phyloP scores from a whole-genome alignment of 345 rosid species.

The Camelina hispida region DNA sequence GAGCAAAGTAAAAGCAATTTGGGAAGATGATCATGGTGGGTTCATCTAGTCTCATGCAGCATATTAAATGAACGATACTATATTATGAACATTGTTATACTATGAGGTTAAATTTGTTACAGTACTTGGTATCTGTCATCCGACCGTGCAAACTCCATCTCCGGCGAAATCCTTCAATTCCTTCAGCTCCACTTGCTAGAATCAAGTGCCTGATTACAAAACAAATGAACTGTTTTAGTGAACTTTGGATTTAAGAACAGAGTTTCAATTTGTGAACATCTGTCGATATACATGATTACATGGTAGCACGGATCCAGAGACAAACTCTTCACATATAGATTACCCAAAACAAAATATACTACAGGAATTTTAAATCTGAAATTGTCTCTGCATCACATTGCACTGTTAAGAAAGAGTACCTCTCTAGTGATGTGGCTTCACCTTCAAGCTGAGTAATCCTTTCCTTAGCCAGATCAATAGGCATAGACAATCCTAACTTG shows the following conservation, averaged over 20 bases:
- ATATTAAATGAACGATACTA: background rate
- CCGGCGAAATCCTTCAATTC: slow-evolving; percentile 85
- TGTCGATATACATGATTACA: background rate
- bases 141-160: slow-evolving; percentile 98
- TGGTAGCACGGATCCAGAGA: background rate
- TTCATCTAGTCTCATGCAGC: slow-evolving; percentile 22
- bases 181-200: slow-evolving; percentile 93
- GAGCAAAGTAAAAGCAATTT: slow-evolving; percentile 5
- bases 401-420: slow-evolving; percentile 51
- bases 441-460: slow-evolving; percentile 82
- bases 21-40: background rate
- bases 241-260: background rate
- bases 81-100: background rate
- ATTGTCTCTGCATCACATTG: background rate
- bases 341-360: background rate
- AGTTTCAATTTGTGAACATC: background rate
- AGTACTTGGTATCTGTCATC: slow-evolving; percentile 81
- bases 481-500: slow-evolving; percentile 92
- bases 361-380: background rate
- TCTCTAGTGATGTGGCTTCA: slow-evolving; percentile 80
- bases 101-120: slow-evolving; percentile 19
- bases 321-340: background rate
- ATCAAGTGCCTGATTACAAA: slow-evolving; percentile 63
- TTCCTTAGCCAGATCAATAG: slow-evolving; percentile 71
- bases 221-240: background rate